Base-by-base conservation (phyloP, 1,139 yeast species). In the Geotrichum armillariae region DNA sequence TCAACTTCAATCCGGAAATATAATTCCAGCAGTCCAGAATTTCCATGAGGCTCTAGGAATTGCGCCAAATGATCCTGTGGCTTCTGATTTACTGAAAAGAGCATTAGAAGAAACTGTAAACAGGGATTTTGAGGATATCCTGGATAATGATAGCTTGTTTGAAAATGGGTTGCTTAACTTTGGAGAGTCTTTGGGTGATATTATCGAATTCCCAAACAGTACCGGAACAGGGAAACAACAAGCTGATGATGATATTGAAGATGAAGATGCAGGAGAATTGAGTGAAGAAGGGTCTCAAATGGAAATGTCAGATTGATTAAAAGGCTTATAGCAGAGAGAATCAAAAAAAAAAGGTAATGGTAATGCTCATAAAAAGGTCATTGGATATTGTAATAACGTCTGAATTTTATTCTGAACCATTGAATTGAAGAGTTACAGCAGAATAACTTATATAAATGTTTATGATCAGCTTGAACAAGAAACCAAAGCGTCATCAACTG, bases 21-120 rank as follows among this genome's bases (percentile, higher is more conserved):
- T 47, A 18, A 37, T 46, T n/a, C 41, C 46, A 9, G 94, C 98
- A 0, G 83, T 91, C 35, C 87, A 84, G 54, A 74, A 78, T 36
- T 72, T 93, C 47, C 97, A 93, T 64, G 83, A 80, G 59, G 94
- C 97, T 0, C 72, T 94, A 44, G 87, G 95, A 0, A 71, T 91
- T 4, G 69, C 81, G 8, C 94, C 96, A 0, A 78, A 82, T 34
- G 96, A 93, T 63, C 85, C 94, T 0, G 84, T 91, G 21, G 95
- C 97, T 0, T 74, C 81, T 4, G 98, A 93, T 62, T 68, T 93
- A 46, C 72, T 93, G 52, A 80, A 80, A 56, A 77, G 95, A 56
- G 97, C 98, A 0, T 71, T 91, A 45, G 94, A 85, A 52, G 78
- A 80, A 17, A 36, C 47, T 2, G 47, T 43, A 1, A 39, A 48